A percentile compares a stretch with the other conserved stretches of the same genome.
Evolutionary conservation across 768 basidiomycete genomes (phyloP).

Genomic region (Xerocomellus chrysenteron): DNA sequence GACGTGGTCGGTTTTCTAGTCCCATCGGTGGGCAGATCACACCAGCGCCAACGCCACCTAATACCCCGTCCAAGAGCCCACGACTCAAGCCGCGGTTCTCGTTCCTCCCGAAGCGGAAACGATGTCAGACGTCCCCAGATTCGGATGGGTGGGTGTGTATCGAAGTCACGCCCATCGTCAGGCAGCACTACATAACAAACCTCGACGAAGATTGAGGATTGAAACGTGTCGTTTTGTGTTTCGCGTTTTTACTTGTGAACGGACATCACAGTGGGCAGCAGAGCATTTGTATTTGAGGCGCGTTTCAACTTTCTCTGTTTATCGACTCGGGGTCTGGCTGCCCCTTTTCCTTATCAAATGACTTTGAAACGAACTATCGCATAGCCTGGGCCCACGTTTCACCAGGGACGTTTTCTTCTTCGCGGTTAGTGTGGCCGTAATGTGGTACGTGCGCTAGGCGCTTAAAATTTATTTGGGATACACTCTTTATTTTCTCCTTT

Average conservation of each 20-base stretch:
- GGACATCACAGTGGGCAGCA: not conserved
- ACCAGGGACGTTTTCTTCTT: not conserved
- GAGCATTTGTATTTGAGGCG: not conserved
- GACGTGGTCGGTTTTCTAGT: slow-evolving; percentile 9
- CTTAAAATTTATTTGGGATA: not conserved
- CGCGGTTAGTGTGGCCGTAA: not conserved
- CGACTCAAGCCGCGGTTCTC: slow-evolving; percentile 15
- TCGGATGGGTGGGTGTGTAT: slow-evolving; percentile 33
- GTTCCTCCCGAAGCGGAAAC: slow-evolving; percentile 18
- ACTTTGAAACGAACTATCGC: slow-evolving; percentile 5
- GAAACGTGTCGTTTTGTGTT: not conserved
- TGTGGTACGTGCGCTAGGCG: slow-evolving; percentile 3
- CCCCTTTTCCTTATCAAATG: not conserved
- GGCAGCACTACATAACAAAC: slow-evolving; percentile 16
- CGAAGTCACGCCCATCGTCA: slow-evolving; percentile 28
- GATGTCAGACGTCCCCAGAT: slow-evolving; percentile 9
- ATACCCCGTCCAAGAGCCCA: slow-evolving; percentile 16
- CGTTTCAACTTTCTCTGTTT: not conserved
- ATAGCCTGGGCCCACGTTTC: not conserved
- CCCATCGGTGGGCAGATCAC: not conserved
- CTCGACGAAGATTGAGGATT: slow-evolving; percentile 12
- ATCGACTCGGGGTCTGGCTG: not conserved
- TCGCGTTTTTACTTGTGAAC: not conserved
- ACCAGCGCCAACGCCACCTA: slow-evolving; percentile 3
- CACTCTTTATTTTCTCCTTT: not conserved